Evolutionary conservation across 495 filamentous ascomycete genomes (phyloP), one percentile per base, ranked within the genome.

Genomic region (Hyphodiscus hymeniophilus): DNA sequence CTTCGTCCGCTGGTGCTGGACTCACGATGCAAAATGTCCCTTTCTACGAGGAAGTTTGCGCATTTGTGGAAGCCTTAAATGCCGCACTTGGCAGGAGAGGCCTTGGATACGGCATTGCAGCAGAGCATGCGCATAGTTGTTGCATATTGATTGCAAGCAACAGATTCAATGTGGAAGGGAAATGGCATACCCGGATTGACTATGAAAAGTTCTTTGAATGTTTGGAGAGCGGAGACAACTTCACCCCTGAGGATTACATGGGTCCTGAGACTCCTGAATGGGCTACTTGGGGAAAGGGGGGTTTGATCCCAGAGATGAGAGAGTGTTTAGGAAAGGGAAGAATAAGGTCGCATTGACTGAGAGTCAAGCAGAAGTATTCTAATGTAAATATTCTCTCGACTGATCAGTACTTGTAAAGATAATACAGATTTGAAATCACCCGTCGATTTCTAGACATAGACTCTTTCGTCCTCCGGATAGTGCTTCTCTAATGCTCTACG

Each of bases 1-100:
- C 83, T 21, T 83, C 86, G 8, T 81, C 81, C 12, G 79, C 80
- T 4, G 81, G 78, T 42, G 90, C 86, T 1, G 91, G 91, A 0
- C 66, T 96, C 36, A 94, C 83, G 0, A 96, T 96, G 91, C 76
- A 86, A 56, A 96, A 97, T 57, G 91, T 96, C 16, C 91, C 91
- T 0, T 97, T 94, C 65, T 95, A 94, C 63, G 79, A 82, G 54
- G 91, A 97, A 62, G 83, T 97, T 12, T 67, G 72, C 13, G 73
- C 77, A 15, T 97, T 97, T 60, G 90, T 94, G 5, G 66, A 74
- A 7, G 80, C 79, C 10, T 74, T 97, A 1, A 75, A 85, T 36
- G 60, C 63, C 11, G 84, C 82, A 47, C 68, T 96, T 13, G 61
- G 65, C 17, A 72, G 72, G 42, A 68, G 87, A 11, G 87, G 86